Evolutionary conservation across 306 rosid species (phyloP), one percentile per base, ranked within the genome.

Genomic region (Vigna mungo): DNA sequence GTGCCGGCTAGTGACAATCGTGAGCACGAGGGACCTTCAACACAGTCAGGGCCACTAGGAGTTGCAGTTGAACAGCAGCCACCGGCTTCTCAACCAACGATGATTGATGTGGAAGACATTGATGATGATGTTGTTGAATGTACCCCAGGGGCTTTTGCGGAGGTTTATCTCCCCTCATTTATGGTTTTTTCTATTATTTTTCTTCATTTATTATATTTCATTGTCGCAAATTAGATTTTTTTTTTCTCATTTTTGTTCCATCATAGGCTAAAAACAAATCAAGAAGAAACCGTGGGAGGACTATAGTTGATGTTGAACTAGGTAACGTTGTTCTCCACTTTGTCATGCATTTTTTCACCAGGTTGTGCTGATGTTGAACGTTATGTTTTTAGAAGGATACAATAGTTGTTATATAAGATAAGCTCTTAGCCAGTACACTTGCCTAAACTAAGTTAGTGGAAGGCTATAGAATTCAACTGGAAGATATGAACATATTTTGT

Each of bases 111-210:
- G 71, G 99, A 92, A 74, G 96, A 91, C 82, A 81, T 88, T 74
- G 99, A 95, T 59, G 99, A 92, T 46, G 98, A 94, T 87, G 92
- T 90, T 74, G 47, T 90, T 74, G 95, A 87, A 86, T 89, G 97
- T 52, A 80, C 89, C 16, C 92, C 96, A 2, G 87, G 85, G 77
- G 99, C 97, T 73, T 88, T 95, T 87, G 91, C 91, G 10, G 92
- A 93, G 86, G 99, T 89, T 85, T 68, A 68, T 74, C 52, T 71
- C 61, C 52, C 21, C 6, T 59, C 10, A 27, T 53, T 4, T 46
- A 4, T 37, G 7, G 14, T 53, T 67, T 18, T 69, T 69, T 46
- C 77, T 71, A 68, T 63, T 67, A 5, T 54, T 3, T 18, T 36
- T 75, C 27, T 59, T 48, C 56, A 41, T 77, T 17, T 30, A 7